Conservation (phyloP, 805 yeast species). For the Clavispora asparagi region DNA sequence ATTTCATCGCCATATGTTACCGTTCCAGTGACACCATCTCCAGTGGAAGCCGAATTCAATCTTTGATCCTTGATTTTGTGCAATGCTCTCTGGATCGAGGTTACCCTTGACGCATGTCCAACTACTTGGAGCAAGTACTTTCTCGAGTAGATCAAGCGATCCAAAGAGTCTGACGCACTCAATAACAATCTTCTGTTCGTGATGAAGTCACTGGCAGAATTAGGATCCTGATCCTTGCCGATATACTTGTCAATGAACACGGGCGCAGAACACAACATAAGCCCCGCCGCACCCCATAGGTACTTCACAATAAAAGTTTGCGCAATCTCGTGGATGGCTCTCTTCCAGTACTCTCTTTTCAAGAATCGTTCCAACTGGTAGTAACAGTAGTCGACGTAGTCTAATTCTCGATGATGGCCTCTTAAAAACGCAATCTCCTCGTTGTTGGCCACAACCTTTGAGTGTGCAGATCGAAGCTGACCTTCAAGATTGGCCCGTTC, state of each 20-base stretch:
- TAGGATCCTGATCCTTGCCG: conserved; percentile 38
- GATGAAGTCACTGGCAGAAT: conserved; percentile 75
- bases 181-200: conserved; percentile 81
- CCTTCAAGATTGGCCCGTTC: conserved; percentile 79
- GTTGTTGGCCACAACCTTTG: conserved; percentile 68
- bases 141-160: conserved; percentile 79
- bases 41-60: conserved; percentile 13
- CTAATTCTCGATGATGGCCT: conserved; percentile 77
- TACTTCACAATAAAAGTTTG: conserved; percentile 88
- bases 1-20: conserved; percentile 47
- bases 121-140: conserved; percentile 76
- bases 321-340: conserved; percentile 76
- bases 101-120: conserved; percentile 75
- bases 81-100: conserved; percentile 63
- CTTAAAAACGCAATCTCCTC: conserved; percentile 86
- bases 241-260: conserved; percentile 61
- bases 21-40: conserved; percentile 12
- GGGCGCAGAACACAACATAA: conserved; percentile 82
- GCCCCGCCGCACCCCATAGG: conserved; percentile 94
- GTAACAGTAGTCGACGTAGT: conserved; percentile 70
- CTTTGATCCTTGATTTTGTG: conserved; percentile 34
- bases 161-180: conserved; percentile 83
- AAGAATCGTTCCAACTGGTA: conserved; percentile 76
- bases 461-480: conserved; percentile 74
- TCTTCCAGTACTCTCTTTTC: conserved; percentile 67